A percentile compares a stretch with the other conserved stretches of the same genome.
Evolutionary conservation across 2,329 filamentous ascomycete species (phyloP).

Genomic region (Apiospora phragmitis): DNA sequence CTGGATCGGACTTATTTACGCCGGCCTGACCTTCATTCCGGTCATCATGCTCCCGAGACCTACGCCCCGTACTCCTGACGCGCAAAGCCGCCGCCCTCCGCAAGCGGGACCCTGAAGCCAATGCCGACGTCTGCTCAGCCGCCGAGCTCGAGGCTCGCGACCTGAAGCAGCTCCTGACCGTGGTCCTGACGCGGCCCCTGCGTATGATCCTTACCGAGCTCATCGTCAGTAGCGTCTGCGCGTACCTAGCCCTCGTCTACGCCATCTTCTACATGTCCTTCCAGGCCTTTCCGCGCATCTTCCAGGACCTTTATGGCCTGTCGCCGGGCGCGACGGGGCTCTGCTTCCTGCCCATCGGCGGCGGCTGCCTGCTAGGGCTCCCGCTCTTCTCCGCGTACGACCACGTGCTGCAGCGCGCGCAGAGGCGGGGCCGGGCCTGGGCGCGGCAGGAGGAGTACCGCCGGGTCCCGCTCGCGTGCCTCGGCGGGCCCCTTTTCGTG

Average conservation of each 20-base stretch:
- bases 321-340: slow-evolving; percentile 65
- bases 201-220: slow-evolving; percentile 73
- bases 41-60: slow-evolving; percentile 67
- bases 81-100: slow-evolving; percentile 58
- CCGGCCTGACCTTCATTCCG: slow-evolving; percentile 59
- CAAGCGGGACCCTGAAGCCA: slow-evolving; percentile 50
- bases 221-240: slow-evolving; percentile 69
- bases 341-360: slow-evolving; percentile 67
- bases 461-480: slow-evolving; percentile 69
- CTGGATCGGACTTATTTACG: slow-evolving; percentile 70
- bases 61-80: slow-evolving; percentile 60
- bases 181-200: slow-evolving; percentile 71
- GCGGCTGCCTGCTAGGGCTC: slow-evolving; percentile 60
- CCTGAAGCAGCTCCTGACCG: slow-evolving; percentile 59
- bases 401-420: slow-evolving; percentile 53
- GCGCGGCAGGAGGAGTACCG: slow-evolving; percentile 64
- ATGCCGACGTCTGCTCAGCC: slow-evolving; percentile 54
- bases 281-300: slow-evolving; percentile 73
- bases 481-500: slow-evolving; percentile 66
- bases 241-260: slow-evolving; percentile 72
- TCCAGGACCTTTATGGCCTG: slow-evolving; percentile 62
- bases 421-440: slow-evolving; percentile 54
- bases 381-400: slow-evolving; percentile 68
- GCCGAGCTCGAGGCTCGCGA: slow-evolving; percentile 63
- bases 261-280: slow-evolving; percentile 71